phyloP scores from a whole-genome alignment of 2,329 filamentous ascomycete species.

The Penicillium oxalicum region DNA sequence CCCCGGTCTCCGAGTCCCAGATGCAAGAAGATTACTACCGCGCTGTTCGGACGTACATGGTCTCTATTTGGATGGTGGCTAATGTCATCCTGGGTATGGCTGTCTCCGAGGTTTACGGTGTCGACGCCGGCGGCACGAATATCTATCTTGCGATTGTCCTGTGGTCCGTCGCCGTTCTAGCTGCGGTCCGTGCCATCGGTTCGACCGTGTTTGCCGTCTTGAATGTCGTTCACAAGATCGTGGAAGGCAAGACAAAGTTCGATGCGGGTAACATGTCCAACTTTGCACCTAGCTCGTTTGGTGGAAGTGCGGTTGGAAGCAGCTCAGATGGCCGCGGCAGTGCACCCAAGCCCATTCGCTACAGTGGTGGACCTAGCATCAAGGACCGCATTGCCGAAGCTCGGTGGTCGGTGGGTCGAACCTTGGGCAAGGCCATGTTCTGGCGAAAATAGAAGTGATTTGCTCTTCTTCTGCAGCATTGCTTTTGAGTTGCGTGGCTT shows the following conservation, averaged over 20 bases:
- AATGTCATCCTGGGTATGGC: slow-evolving; percentile 94
- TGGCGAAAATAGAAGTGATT: slow-evolving; percentile 31
- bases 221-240: slow-evolving; percentile 74
- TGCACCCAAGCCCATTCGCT: slow-evolving; percentile 19
- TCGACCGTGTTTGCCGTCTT: slow-evolving; percentile 75
- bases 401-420: slow-evolving; percentile 31
- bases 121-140: slow-evolving; percentile 68
- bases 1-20: slow-evolving; percentile 64
- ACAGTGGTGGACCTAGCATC: slow-evolving; percentile 30
- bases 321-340: slow-evolving; percentile 13
- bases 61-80: slow-evolving; percentile 85
- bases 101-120: slow-evolving; percentile 76
- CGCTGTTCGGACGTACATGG: slow-evolving; percentile 95
- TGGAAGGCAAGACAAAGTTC: slow-evolving; percentile 73
- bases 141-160: slow-evolving; percentile 89
- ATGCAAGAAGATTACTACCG: slow-evolving; percentile 98
- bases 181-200: slow-evolving; percentile 81
- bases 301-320: slow-evolving; percentile 18
- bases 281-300: slow-evolving; percentile 20
- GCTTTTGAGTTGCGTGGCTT: background rate
- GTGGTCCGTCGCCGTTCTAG: slow-evolving; percentile 81
- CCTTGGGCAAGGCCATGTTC: slow-evolving; percentile 33
- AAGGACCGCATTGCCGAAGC: slow-evolving; percentile 33
- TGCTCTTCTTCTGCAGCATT: background rate
- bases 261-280: slow-evolving; percentile 32